Base-by-base conservation (phyloP, 1,284 basidiomycete species). In the Cronartium quercuum region DNA sequence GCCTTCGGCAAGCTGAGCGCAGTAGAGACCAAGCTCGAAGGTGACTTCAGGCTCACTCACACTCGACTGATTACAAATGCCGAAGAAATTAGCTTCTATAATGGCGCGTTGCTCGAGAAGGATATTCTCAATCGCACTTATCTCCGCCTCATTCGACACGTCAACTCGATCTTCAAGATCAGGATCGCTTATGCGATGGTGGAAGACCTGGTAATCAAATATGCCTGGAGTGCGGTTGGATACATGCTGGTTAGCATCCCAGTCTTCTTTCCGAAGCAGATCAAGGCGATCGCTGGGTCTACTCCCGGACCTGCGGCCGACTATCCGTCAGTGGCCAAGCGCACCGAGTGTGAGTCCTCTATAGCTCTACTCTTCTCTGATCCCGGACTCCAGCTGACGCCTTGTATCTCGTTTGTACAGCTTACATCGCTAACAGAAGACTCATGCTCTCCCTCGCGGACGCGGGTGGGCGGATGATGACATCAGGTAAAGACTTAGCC, bases 1-100 rank as follows among this genome's bases (percentile, higher is more conserved):
- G 91, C 94, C 0, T 98, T 98, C 82, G 95, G 94, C 0, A 88
- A 90, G 63, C 86, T 98, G 35, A 92, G 94, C 0, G 91, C 92
- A 0, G 87, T 92, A 4, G 93, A 97, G 81, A 91, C 93, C 0
- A 88, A 90, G 61, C 80, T 87, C 7, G 86, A 87, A 80, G 95
- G 95, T 15, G 94, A 97, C 79, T 98, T 96, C 80, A 85, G 94
- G 41, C 88, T 89, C 0, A 94, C 93, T 0, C 90, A 98, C 81
- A 89, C 90, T 0, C 83, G 94, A 34, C 87, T 97, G 4, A 94
- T 91, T 2, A 86, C 94, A 76, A 94, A 97, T 80, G 88, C 90
- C 15, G 94, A 98, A 81, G 94, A 98, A 82, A 87, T 98, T 61
- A 94, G 94, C 0, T 98, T 98, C 81, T 98, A 98, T 82, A 89